phyloP scores from a whole-genome alignment of 208 protist species.

The Angomonas ambiguus region DNA sequence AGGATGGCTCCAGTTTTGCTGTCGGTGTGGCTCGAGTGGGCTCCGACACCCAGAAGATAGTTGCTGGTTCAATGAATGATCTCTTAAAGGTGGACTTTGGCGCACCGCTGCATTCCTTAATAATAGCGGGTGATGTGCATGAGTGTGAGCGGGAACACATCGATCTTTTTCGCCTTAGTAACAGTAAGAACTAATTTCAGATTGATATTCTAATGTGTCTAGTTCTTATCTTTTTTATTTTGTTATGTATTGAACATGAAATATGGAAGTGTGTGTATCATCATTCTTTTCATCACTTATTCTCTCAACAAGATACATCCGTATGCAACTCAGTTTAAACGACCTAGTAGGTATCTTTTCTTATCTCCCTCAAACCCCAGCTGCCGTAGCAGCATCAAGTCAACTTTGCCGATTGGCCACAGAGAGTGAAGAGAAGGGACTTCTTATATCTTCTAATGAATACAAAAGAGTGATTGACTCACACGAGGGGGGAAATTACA shows the following conservation, averaged over 20 bases:
- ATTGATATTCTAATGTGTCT: conserved; percentile 1
- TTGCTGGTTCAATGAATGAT: conserved; percentile 90
- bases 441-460: not conserved
- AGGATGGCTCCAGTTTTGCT: conserved; percentile 79
- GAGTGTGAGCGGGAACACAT: conserved; percentile 92
- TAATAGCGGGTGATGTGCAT: conserved; percentile 95
- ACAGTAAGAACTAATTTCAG: conserved; percentile 2
- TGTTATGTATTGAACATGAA: not conserved
- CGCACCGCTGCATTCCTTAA: conserved; percentile 95
- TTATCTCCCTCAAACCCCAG: too few relatives aligned
- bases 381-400: not conserved
- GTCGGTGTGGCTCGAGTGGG: conserved; percentile 97
- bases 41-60: conserved; percentile 87
- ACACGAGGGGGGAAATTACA: not conserved
- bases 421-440: not conserved
- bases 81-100: conserved; percentile 95
- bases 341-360: too few relatives aligned
- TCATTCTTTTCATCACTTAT: not conserved
- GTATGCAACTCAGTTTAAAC: too few relatives aligned
- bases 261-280: not conserved
- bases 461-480: not conserved
- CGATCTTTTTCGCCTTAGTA: conserved; percentile 23
- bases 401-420: not conserved
- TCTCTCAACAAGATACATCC: not conserved
- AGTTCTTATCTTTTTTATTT: not conserved